Base-by-base conservation (phyloP, 768 basidiomycete genomes). In the Lactarius hatsudake region DNA sequence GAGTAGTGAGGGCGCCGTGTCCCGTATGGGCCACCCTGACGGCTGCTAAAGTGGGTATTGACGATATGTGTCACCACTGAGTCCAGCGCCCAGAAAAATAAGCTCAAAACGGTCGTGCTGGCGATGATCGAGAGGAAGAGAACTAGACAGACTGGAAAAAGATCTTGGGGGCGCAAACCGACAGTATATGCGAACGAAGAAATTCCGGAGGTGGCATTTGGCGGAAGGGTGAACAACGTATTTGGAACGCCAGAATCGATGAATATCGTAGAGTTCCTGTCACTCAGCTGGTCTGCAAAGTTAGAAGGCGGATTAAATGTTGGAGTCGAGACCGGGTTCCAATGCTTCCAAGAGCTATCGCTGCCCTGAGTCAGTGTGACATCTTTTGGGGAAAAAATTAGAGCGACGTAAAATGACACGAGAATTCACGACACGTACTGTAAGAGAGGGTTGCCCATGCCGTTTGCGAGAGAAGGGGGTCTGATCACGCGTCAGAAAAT, bases 391-490 rank as follows among this genome's bases (percentile, higher is more conserved):
- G 32, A 7, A 13, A 7, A 7, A 2, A 30, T 10, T 0, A 64
- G 42, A 36, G 20, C 20, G 18, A 26, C 26, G 32, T 45, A 36
- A 61, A 5, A 32, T 10, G 23, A 18, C 63, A n/a, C 42, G 36
- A 26, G 42, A 63, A 53, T 61, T 54, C 60, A 26, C 62, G 53
- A 48, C 20, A 72, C 82, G 75, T 72, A 90, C 90, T 93, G 75
- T 88, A 92, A 58, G 84, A 78, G 61, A 93, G 80, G 15, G 87
- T 90, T 18, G 96, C 86, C 96, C 96, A 98, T 1, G 94, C 88
- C 8, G 91, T 89, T 73, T 93, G 89, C 12, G 89, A 85, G 56
- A 97, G 81, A 48, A 98, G 80, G n/a, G 96, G 96, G 78, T 98
- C 95, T 96, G 43, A 23, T 51, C 48, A 68, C 30, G 18, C 26